Base-by-base conservation (phyloP, 306 rosid species). In the Quillaja saponaria region DNA sequence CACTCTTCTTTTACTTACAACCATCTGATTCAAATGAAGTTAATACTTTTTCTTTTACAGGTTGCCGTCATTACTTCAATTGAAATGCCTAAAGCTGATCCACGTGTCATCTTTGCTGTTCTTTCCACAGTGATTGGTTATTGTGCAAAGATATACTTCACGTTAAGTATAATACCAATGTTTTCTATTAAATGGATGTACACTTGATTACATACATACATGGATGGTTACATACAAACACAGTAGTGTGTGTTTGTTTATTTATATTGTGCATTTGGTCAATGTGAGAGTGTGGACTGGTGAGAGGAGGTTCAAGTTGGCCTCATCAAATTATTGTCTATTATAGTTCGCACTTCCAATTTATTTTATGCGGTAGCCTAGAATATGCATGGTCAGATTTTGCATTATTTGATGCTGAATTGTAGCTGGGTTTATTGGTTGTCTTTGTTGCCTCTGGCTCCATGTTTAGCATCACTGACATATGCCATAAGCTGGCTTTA, bases 71-170 rank as follows among this genome's bases (percentile, higher is more conserved):
- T 87, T 73, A 80, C 86, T 71, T 92, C 99, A 15, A 61, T 89
- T 20, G 95, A 92, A 78, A 86, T 72, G 83, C 88, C 96, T 57
- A 73, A 84, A 41, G 90, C 88, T 63, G 99, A 92, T 85, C 72
- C 78, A 49, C 84, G 87, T 89, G 95, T 92, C 81, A 73, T 87
- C 11, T 62, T 86, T 69, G 96, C 91, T 52, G 80, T 92, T 78
- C 59, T 89, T 57, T 89, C 95, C 52, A 82, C 95, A 8, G 89
- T 92, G 65, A 55, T 86, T 64, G 99, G 99, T 80, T 92, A 92
- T 78, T 55, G 64, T 69, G 96, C 95, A 15, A 92, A 86, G 87
- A 89, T 89, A 59, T 92, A 92, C 78, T 86, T 92, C 86, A 89
- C 95, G 96, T 92, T 65, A 73, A 74, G 85, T 66, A 59, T 72